Percentiles rank a stretch among this genome's conserved stretches.
Conservation (phyloP, 176 grass and related monocot species). For the Aegilops bicornis region DNA sequence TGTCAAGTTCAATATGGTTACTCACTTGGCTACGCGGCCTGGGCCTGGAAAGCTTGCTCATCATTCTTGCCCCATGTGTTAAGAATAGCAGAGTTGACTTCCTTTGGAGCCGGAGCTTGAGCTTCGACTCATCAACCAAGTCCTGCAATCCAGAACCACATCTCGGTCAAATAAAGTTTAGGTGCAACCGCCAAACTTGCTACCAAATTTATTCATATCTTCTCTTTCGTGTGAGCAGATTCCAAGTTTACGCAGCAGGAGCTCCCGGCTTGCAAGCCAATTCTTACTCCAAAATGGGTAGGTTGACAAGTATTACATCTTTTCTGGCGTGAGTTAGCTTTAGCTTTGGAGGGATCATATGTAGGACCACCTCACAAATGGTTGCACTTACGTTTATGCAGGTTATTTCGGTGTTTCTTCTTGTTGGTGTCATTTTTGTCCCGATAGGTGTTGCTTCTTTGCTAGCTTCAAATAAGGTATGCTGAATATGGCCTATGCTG, state of each 20-base stretch:
- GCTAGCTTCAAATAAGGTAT: slow-evolving; percentile 68
- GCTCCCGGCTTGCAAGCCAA: slow-evolving; percentile 97
- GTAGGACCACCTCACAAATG: slow-evolving; percentile 15
- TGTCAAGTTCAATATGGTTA: background rate
- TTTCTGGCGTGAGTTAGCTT: background rate
- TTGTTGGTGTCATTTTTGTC: slow-evolving; percentile 80
- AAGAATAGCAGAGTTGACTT: background rate
- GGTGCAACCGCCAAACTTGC: background rate
- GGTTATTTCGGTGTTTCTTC: slow-evolving; percentile 77
- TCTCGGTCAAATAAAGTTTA: background rate
- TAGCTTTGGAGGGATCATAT: background rate
- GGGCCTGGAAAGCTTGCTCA: too few species aligned
- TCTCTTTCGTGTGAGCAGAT: slow-evolving; percentile 45
- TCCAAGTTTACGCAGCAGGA: slow-evolving; percentile 99
- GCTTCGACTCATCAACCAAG: background rate
- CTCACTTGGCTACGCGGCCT: background rate
- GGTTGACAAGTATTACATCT: background rate
- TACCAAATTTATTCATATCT: background rate
- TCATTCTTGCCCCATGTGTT: background rate
- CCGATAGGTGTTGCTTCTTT: slow-evolving; percentile 73
- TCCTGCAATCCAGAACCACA: background rate
- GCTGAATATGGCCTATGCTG: slow-evolving; percentile 8
- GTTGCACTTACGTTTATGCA: slow-evolving; percentile 29
- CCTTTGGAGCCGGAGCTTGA: background rate
- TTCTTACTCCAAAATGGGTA: slow-evolving; percentile 98